phyloP scores from a whole-genome alignment of 495 filamentous ascomycete species.

The Margaritispora aquatica region DNA sequence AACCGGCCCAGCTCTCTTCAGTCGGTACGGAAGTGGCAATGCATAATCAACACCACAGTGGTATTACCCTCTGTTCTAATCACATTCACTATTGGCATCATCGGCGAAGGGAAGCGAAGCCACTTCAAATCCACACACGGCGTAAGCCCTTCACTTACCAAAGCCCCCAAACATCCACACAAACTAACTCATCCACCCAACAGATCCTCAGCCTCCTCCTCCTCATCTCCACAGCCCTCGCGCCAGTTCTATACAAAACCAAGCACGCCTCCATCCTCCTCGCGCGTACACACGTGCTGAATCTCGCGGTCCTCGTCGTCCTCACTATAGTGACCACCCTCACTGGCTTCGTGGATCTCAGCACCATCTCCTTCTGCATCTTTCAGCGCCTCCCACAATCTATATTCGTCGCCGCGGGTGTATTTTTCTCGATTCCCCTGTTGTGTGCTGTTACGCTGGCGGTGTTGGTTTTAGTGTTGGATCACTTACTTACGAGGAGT shows the following conservation, averaged over 20 bases:
- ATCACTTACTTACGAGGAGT: too few species aligned
- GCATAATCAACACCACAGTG: background rate
- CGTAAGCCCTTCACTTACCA: background rate
- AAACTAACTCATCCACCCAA: background rate
- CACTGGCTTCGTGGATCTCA: slow-evolving; percentile 5
- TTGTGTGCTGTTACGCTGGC: background rate
- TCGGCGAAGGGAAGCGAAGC: background rate
- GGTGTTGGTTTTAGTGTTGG: too few species aligned
- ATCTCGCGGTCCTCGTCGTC: background rate
- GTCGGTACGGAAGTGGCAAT: background rate
- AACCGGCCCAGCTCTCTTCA: background rate
- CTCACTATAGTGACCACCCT: background rate
- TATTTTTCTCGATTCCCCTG: slow-evolving; percentile 2
- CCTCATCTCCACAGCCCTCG: background rate
- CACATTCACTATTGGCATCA: background rate
- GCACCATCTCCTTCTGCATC: slow-evolving; percentile 3
- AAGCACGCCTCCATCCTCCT: background rate
- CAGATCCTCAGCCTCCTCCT: slow-evolving; percentile 1
- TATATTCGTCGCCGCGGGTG: background rate
- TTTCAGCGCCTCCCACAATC: background rate
- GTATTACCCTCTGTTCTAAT: background rate
- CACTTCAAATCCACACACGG: slow-evolving; percentile 5
- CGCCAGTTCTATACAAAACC: background rate
- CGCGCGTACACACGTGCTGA: background rate
- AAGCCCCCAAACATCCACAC: background rate